A percentile compares a stretch with the other conserved stretches of the same genome.
Evolutionary conservation across 2,329 filamentous ascomycete genomes (phyloP).

Genomic region (Cladosporium austrohemisphaericum): DNA sequence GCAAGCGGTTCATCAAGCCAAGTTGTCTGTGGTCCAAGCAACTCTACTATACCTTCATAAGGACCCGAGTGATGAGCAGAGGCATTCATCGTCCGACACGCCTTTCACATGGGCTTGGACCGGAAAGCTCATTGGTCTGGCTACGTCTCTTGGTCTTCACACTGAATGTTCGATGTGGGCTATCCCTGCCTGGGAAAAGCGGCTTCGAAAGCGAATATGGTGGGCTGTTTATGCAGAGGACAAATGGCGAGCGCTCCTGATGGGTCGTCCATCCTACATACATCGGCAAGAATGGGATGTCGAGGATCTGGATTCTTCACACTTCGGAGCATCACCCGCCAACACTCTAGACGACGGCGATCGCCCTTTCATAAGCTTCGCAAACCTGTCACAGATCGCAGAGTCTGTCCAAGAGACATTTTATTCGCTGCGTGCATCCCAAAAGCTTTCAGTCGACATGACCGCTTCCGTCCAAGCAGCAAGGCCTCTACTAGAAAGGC

Average conservation of each 20-base stretch:
- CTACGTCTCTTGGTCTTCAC: constrained; percentile 2
- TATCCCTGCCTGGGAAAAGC: constrained; percentile 10
- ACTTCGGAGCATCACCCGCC: background rate
- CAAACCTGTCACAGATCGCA: background rate
- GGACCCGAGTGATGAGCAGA: background rate
- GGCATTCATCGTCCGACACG: constrained; percentile 1
- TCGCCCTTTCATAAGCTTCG: constrained; percentile 1
- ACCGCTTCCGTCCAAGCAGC: constrained; percentile 2
- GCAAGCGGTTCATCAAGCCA: constrained; percentile 1
- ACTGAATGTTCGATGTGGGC: constrained; percentile 11
- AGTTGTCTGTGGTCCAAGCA: constrained; percentile 8
- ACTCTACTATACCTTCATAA: constrained; percentile 9
- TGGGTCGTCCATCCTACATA: constrained; percentile 11
- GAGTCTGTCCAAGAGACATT: constrained; percentile 4
- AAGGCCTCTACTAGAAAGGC: background rate
- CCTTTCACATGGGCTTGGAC: constrained; percentile 8
- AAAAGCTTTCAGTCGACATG: constrained; percentile 5
- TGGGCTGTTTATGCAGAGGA: constrained; percentile 14
- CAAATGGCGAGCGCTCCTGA: constrained; percentile 11
- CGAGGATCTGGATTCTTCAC: constrained; percentile 1
- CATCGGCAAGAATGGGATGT: constrained; percentile 9
- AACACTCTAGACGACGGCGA: background rate
- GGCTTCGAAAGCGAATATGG: constrained; percentile 6
- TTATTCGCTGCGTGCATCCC: constrained; percentile 5
- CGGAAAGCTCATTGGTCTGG: constrained; percentile 5